Percentiles rank a stretch among this genome's conserved stretches.
phyloP scores from a whole-genome alignment of 441 rosid species.

The Metrosideros polymorpha region DNA sequence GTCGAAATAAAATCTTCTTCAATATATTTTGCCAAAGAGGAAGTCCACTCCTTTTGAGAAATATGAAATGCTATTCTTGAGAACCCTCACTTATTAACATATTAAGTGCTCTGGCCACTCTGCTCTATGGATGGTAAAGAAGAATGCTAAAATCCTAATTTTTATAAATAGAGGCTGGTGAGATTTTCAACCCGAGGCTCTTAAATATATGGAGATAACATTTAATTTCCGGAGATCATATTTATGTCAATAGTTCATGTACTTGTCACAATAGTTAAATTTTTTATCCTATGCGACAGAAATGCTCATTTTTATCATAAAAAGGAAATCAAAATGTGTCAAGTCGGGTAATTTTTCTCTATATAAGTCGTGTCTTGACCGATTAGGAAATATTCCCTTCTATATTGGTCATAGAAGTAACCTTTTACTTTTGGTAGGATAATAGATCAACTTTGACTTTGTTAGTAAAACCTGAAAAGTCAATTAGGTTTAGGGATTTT shows the following conservation, averaged over 20 bases:
- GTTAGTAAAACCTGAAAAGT: background rate
- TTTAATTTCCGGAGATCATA: background rate
- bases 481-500: no score
- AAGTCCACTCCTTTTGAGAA: background rate
- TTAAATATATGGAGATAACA: background rate
- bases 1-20: background rate
- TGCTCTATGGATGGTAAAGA: background rate
- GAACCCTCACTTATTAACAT: background rate
- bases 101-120: background rate
- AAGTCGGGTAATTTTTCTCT: background rate
- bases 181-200: background rate
- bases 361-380: background rate
- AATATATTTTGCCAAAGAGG: background rate
- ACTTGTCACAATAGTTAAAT: background rate
- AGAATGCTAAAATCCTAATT: background rate
- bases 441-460: background rate
- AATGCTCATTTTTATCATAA: background rate
- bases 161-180: background rate
- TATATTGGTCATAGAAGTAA: background rate
- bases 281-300: background rate
- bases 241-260: background rate
- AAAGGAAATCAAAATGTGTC: background rate
- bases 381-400: background rate
- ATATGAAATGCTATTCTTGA: background rate
- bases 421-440: background rate